Conservation (phyloP, 2,329 filamentous ascomycete genomes). For the Ceratocystis huliohia region DNA sequence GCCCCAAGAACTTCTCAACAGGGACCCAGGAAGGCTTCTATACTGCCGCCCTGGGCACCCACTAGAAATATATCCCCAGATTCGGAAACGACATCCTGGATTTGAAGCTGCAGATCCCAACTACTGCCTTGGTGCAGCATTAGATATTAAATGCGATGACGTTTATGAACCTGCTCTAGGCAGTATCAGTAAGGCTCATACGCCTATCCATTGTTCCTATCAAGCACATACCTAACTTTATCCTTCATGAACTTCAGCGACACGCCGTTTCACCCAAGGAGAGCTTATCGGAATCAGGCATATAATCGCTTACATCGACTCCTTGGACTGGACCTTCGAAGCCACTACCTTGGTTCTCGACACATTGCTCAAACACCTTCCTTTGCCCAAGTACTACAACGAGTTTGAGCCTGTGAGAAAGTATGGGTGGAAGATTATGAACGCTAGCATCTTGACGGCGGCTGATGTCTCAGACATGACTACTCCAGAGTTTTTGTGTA, state of each 20-base stretch:
- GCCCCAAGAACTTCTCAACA: not conserved
- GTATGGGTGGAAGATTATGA: conserved; percentile 8
- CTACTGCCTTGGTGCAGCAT: not conserved
- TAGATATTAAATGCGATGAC: conserved; percentile 8
- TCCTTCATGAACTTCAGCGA: not conserved
- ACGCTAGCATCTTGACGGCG: not conserved
- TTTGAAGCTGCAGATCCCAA: conserved; percentile 2
- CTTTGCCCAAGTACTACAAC: conserved; percentile 2
- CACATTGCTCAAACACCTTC: conserved; percentile 10
- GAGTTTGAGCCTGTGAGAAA: conserved; percentile 10
- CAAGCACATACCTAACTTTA: not conserved
- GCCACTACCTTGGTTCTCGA: conserved; percentile 6
- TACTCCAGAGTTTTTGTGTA: conserved; percentile 8
- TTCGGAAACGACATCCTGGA: conserved; percentile 4
- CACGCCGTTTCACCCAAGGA: not conserved
- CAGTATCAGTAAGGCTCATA: not conserved
- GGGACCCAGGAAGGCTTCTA: not conserved
- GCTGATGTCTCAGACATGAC: not conserved
- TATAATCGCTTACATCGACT: conserved; percentile 2
- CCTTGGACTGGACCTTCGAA: conserved; percentile 9
- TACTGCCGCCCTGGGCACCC: conserved; percentile 1
- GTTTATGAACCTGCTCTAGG: conserved; percentile 1
- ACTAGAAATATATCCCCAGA: conserved; percentile 1
- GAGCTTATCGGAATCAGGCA: conserved; percentile 8
- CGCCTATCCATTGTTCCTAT: not conserved